phyloP scores from a whole-genome alignment of 2,329 filamentous ascomycete genomes.

The Sporothrix mexicana region DNA sequence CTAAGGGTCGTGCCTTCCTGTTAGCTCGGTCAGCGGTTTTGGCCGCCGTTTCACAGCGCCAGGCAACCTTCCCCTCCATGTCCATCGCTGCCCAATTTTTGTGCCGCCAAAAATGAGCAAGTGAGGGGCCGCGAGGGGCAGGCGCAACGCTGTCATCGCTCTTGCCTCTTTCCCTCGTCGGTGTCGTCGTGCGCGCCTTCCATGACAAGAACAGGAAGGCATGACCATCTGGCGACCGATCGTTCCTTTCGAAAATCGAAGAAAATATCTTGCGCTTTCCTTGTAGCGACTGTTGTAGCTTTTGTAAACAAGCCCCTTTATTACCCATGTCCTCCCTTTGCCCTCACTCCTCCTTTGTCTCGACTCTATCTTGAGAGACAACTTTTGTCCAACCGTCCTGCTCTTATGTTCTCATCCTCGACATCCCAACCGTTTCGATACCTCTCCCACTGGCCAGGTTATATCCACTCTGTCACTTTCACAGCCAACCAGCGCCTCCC shows the following conservation, averaged over 20 bases:
- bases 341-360: too few species aligned
- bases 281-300: background rate
- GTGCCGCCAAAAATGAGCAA: background rate
- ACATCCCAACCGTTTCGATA: background rate
- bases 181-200: background rate
- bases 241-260: constrained; percentile 13
- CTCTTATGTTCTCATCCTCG: constrained; percentile 7
- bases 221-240: background rate
- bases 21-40: constrained; percentile 33
- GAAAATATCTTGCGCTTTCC: background rate
- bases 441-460: background rate
- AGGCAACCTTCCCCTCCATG: constrained; percentile 20
- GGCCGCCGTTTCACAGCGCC: constrained; percentile 31
- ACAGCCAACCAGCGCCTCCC: constrained; percentile 32
- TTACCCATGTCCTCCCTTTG: background rate
- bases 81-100: constrained; percentile 25
- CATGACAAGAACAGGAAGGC: background rate
- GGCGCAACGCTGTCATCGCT: background rate
- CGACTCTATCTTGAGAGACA: background rate
- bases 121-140: constrained; percentile 6
- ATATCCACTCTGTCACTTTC: constrained; percentile 25
- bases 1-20: constrained; percentile 30
- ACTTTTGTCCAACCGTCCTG: constrained; percentile 14
- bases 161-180: constrained; percentile 24
- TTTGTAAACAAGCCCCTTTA: constrained; percentile 16